Evolutionary conservation across 163 green algal species (phyloP), one percentile per base, ranked within the genome.

Genomic region (Volvox carteri): DNA sequence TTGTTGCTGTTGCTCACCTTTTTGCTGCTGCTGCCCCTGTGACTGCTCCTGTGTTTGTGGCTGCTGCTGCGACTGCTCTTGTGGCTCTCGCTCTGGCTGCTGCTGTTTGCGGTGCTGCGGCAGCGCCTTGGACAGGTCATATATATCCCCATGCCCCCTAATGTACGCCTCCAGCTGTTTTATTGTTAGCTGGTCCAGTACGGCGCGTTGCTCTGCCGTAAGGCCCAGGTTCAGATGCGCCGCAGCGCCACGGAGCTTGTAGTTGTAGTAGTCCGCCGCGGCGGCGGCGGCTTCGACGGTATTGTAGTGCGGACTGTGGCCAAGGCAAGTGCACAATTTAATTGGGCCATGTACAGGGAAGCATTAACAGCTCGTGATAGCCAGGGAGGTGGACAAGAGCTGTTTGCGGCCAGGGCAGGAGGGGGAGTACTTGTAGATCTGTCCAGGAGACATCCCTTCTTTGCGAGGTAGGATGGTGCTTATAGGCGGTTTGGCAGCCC

Each of bases 151-250:
- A 4, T 68, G 65, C 2, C 65, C 81, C 81, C 79, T 87, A 46
- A 87, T 77, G 81, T 73, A 87, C 4, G 81, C 23, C 81, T 72
- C 44, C 65, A 87, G 65, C 48, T 79, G 56, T 42, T 90, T 56
- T 46, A 90, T 19, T 28, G 50, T 83, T 19, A 86, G 50, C 76
- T 33, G 0, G 76, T 90, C 86, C 46, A 90, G 77, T 37, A 75
- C 60, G 2, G 42, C 33, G 0, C 75, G 78, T 77, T 87, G 76
- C 50, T 86, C 86, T 19, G 77, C n/a, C 48, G 86, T 84, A 41
- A 90, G 77, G 33, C 86, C 77, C 44, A 90, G 46, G 77, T 90
- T 90, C 21, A 90, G 86, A 14, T 75, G 77, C 23, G 68, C 78
- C 6, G 44, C 28, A 11, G 65, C 28, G 37, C 86, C 86, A 41